Evolutionary conservation across 2,329 filamentous ascomycete species (phyloP).

Genomic region (Alternaria incomplexa): DNA sequence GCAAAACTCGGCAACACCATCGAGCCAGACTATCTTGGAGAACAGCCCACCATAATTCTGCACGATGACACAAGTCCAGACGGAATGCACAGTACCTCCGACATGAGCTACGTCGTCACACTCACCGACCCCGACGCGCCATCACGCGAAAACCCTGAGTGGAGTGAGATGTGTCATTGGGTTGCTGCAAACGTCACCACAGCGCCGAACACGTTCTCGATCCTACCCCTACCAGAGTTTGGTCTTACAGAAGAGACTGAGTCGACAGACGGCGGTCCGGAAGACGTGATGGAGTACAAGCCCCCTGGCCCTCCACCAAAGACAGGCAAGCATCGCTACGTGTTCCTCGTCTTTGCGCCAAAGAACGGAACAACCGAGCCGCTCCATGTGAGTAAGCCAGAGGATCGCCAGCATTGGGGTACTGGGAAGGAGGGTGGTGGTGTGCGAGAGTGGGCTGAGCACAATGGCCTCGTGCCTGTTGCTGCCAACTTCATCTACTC

Average conservation of each 20-base stretch:
- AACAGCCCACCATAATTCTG: conserved; percentile 51
- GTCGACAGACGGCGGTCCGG: conserved; percentile 18
- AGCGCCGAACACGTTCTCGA: conserved; percentile 24
- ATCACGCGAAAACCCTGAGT: conserved; percentile 59
- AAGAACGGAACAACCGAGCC: conserved; percentile 52
- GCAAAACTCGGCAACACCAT: conserved; percentile 61
- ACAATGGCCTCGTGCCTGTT: conserved; percentile 57
- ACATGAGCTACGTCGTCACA: conserved; percentile 55
- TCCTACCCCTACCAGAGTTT: conserved; percentile 35
- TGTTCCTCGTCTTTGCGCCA: conserved; percentile 59
- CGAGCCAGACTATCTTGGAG: conserved; percentile 51
- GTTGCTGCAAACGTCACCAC: conserved; percentile 49
- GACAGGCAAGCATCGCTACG: conserved; percentile 64
- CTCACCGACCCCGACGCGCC: conserved; percentile 67
- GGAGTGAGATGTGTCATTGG: conserved; percentile 66
- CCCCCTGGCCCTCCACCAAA: conserved; percentile 61
- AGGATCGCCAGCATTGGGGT: conserved; percentile 62
- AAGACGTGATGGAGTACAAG: conserved; percentile 58
- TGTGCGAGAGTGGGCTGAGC: conserved; percentile 58
- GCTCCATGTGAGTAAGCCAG: conserved; percentile 54
- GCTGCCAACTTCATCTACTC: conserved; percentile 56
- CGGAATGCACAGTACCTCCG: conserved; percentile 18
- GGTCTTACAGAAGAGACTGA: conserved; percentile 7
- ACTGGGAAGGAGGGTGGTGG: conserved; percentile 57
- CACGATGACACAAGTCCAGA: conserved; percentile 38